phyloP scores from a whole-genome alignment of 2,329 filamentous ascomycete species.

The Ophiocordyceps polyrhachis-furcata region DNA sequence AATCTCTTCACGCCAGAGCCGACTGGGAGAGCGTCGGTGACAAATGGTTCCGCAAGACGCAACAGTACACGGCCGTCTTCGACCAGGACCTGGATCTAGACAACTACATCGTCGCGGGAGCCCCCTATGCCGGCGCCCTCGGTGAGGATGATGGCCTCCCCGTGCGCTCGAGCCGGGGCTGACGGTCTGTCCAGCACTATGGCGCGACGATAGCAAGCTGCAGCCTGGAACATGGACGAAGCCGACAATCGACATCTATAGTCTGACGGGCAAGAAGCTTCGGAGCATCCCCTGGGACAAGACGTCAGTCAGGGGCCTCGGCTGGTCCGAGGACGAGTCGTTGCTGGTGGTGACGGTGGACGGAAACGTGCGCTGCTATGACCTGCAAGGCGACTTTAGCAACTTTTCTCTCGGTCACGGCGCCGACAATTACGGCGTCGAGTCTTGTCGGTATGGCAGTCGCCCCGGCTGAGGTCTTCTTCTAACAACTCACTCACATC shows the following conservation, averaged over 20 bases:
- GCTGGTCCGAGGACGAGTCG: constrained; percentile 93
- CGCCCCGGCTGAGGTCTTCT: no score
- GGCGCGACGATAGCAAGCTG: constrained; percentile 74
- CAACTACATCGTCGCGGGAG: constrained; percentile 80
- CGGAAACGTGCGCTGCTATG: constrained; percentile 78
- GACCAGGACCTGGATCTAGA: constrained; percentile 87
- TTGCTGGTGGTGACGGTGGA: constrained; percentile 77
- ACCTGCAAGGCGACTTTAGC: constrained; percentile 85
- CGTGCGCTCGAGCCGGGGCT: not conserved
- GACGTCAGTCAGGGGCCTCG: constrained; percentile 67
- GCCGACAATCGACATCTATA: constrained; percentile 85
- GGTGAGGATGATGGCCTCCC: constrained; percentile 34
- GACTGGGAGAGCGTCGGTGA: constrained; percentile 92
- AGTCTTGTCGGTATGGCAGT: constrained; percentile 48
- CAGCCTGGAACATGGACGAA: constrained; percentile 53
- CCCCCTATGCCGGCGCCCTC: constrained; percentile 83
- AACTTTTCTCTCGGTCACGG: constrained; percentile 85
- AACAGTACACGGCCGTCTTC: constrained; percentile 85
- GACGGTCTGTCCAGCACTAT: constrained; percentile 41
- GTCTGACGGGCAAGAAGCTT: constrained; percentile 75
- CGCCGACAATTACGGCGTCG: constrained; percentile 72
- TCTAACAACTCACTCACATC: not conserved
- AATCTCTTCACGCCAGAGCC: constrained; percentile 49
- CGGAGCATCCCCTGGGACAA: constrained; percentile 82
- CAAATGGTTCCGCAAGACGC: constrained; percentile 86